These are phyloP conservation scores for Fusarium liriodendri DNA, from an alignment of 2,329 filamentous ascomycete species.

Conservation along the genomic window DNA sequence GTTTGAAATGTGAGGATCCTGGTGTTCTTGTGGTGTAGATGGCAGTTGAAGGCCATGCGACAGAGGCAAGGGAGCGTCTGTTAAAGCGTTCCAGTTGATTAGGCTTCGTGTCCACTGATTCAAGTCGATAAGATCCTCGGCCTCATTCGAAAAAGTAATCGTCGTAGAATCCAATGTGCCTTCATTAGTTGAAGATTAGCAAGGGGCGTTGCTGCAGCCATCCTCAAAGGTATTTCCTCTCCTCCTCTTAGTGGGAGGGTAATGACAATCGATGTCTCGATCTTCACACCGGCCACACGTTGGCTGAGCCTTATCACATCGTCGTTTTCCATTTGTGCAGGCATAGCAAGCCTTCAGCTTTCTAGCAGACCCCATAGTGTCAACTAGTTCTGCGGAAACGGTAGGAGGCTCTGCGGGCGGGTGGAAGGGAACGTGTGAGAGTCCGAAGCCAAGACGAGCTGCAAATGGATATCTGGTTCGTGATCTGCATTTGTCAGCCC, in stretches of 20 bases:
- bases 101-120: neutral
- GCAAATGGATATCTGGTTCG: neutral
- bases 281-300: constrained; percentile 18
- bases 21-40: neutral
- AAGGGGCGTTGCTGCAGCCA: neutral
- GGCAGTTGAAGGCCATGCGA: neutral
- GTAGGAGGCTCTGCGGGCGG: neutral
- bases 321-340: constrained; percentile 19
- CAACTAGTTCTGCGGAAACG: neutral
- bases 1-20: neutral
- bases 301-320: constrained; percentile 14
- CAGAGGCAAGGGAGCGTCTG: neutral
- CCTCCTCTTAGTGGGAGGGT: constrained; percentile 3
- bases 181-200: neutral
- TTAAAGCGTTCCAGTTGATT: neutral
- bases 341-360: constrained; percentile 15
- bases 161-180: neutral
- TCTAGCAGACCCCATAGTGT: neutral
- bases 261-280: constrained; percentile 13
- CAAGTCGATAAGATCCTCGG: neutral
- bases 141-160: neutral
- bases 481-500: neutral
- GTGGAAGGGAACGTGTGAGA: neutral
- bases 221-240: neutral
- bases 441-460: neutral